Conservation (phyloP, 1,284 basidiomycete species). For the Leccinum colubrinum region DNA sequence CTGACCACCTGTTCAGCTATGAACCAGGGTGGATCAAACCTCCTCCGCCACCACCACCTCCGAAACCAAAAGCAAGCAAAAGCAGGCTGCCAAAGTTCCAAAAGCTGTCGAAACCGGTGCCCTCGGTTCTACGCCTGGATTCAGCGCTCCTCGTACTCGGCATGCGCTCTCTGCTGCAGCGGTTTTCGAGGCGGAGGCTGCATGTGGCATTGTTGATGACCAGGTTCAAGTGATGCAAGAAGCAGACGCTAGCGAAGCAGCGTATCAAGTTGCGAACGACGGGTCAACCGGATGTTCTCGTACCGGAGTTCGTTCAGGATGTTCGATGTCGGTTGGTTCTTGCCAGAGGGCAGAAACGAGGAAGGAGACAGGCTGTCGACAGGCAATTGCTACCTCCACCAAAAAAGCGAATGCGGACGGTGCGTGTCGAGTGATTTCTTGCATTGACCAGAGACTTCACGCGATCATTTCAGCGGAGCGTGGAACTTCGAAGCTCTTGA, state of each 20-base stretch:
- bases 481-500: conserved; percentile 46
- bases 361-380: conserved; percentile 48
- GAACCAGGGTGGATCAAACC: conserved; percentile 64
- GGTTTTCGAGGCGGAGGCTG: conserved; percentile 44
- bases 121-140: conserved; percentile 35
- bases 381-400: conserved; percentile 39
- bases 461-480: conserved; percentile 32
- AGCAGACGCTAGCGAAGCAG: conserved; percentile 14
- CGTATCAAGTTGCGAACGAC: conserved; percentile 14
- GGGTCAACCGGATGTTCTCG: conserved; percentile 42
- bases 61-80: conserved; percentile 35
- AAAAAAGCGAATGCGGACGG: conserved; percentile 53
- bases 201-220: conserved; percentile 3
- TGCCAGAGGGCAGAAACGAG: conserved; percentile 68
- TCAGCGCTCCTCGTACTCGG: conserved; percentile 49
- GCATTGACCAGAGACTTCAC: not conserved
- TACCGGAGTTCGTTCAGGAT: conserved; percentile 72
- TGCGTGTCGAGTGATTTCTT: conserved; percentile 26
- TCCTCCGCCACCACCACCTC: conserved; percentile 43
- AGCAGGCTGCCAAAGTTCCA: conserved; percentile 33
- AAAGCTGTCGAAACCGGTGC: conserved; percentile 35
- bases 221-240: conserved; percentile 9
- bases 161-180: conserved; percentile 29
- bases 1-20: conserved; percentile 65
- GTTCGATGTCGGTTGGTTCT: conserved; percentile 90